Conservation (phyloP, 2,329 filamentous ascomycete genomes). For the Fusarium pseudograminearum region DNA sequence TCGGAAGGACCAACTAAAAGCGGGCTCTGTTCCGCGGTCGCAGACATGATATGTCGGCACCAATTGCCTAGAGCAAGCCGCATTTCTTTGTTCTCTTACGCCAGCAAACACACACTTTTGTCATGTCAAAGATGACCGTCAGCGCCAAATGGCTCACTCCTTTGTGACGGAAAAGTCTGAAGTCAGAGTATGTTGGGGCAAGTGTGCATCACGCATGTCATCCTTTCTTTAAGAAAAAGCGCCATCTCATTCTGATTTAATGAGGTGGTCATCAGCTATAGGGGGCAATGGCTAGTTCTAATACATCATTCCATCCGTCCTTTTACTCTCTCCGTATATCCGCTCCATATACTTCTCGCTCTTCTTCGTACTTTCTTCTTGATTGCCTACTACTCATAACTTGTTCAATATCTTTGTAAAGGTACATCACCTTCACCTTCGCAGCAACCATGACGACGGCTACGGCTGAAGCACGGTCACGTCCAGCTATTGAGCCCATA, state of each 20-base stretch:
- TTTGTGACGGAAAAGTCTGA: constrained; percentile 20
- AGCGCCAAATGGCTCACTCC: constrained; percentile 33
- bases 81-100: constrained; percentile 46
- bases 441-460: constrained; percentile 32
- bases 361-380: constrained; percentile 1
- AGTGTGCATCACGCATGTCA: constrained; percentile 22
- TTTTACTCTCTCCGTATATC: not conserved
- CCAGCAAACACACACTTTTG: constrained; percentile 41
- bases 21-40: constrained; percentile 26
- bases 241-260: constrained; percentile 42
- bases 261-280: constrained; percentile 21
- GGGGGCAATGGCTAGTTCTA: not conserved
- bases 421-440: not conserved
- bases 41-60: constrained; percentile 17
- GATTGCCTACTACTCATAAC: not conserved
- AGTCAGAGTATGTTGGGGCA: constrained; percentile 24
- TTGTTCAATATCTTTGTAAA: constrained; percentile 15
- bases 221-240: constrained; percentile 32
- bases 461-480: constrained; percentile 31
- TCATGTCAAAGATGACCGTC: constrained; percentile 27
- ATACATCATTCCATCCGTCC: not conserved
- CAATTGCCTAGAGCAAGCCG: constrained; percentile 37
- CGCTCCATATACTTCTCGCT: not conserved
- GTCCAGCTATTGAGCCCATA: constrained; percentile 44
- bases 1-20: constrained; percentile 21